phyloP scores from a whole-genome alignment of 2,329 filamentous ascomycete genomes.

The Phaeosphaeriaceae sp. region DNA sequence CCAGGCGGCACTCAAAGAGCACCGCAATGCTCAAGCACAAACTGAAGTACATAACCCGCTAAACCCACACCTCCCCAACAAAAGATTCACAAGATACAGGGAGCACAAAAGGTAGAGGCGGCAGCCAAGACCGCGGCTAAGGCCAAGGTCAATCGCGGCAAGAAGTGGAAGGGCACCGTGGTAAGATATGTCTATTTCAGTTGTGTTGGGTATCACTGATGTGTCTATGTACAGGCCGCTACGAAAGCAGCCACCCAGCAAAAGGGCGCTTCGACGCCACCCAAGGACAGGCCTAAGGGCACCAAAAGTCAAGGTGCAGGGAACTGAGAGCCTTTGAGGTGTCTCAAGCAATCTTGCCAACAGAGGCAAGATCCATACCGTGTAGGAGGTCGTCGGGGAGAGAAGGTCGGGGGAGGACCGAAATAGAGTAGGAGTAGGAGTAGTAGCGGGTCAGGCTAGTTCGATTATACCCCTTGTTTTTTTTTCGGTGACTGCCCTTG shows the following conservation, averaged over 20 bases:
- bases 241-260: constrained; percentile 4
- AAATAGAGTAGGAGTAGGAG: no score
- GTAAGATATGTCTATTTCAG: constrained; percentile 9
- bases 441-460: no score
- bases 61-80: not conserved
- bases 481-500: no score
- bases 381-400: no score
- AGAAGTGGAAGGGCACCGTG: constrained; percentile 15
- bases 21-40: not conserved
- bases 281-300: not conserved
- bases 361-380: no score
- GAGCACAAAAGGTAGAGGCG: not conserved
- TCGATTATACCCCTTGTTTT: no score
- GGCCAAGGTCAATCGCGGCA: constrained; percentile 9
- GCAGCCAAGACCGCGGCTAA: constrained; percentile 1
- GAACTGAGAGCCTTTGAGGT: not conserved
- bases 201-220: constrained; percentile 11
- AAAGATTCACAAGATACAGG: not conserved
- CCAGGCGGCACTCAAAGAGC: not conserved
- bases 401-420: no score
- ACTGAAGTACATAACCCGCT: constrained; percentile 5
- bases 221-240: constrained; percentile 10
- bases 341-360: no score
- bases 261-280: not conserved
- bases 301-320: not conserved